phyloP scores from a whole-genome alignment of 148 eudicot genomes.

The Linanthus parryae region DNA sequence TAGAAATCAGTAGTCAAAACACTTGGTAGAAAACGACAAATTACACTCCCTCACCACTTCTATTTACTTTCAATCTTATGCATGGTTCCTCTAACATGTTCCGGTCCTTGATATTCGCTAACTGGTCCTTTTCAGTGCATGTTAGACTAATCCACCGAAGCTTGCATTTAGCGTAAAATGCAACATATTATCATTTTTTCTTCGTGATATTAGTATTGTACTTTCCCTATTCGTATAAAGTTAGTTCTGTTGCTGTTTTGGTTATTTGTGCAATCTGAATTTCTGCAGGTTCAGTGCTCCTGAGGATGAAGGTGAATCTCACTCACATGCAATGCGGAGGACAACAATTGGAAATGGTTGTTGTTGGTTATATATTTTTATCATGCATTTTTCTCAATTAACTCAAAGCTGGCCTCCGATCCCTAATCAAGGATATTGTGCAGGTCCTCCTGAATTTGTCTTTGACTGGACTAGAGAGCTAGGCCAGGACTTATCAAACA shows the following conservation, averaged over 20 bases:
- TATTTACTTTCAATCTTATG: no score
- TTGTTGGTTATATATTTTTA: slow-evolving; percentile 7
- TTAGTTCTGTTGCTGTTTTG: background rate
- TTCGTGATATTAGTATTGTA: no score
- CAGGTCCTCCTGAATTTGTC: slow-evolving; percentile 91
- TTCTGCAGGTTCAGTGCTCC: slow-evolving; percentile 73
- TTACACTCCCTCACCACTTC: no score
- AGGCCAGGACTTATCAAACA: slow-evolving; percentile 63
- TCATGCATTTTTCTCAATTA: slow-evolving; percentile 1
- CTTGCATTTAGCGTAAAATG: no score
- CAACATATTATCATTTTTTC: no score
- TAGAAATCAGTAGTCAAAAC: no score
- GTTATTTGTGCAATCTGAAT: slow-evolving; percentile 10
- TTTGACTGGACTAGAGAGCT: slow-evolving; percentile 94
- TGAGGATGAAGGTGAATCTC: slow-evolving; percentile 80
- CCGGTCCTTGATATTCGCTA: no score
- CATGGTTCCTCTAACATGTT: no score
- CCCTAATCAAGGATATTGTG: slow-evolving; percentile 8
- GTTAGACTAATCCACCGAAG: no score
- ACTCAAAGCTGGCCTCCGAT: slow-evolving; percentile 3
- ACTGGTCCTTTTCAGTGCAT: no score
- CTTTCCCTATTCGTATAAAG: no score
- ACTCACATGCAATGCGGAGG: slow-evolving; percentile 48
- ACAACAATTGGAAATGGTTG: slow-evolving; percentile 94
- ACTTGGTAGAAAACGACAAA: no score